A percentile compares a stretch with the other conserved stretches of the same genome.
Evolutionary conservation across 805 yeast genomes (phyloP).

Genomic region (Dipodascus geniculatus): DNA sequence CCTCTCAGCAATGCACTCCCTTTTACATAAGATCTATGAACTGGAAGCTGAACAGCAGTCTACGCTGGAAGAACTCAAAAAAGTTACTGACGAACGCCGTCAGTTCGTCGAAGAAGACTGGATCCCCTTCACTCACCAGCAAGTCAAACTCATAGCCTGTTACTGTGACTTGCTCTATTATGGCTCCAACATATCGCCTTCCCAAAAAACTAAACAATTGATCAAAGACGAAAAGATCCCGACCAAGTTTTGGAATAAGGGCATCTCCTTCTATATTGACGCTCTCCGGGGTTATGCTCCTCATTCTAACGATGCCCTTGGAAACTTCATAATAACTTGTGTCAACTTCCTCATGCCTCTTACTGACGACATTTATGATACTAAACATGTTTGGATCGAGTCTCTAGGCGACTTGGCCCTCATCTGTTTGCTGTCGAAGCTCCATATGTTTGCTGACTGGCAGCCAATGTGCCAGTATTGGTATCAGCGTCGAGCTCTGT

Average conservation of each 20-base stretch:
- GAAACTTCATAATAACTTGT: constrained; percentile 14
- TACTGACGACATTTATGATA: constrained; percentile 17
- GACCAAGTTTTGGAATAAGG: constrained; percentile 17
- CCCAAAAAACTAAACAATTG: constrained; percentile 10
- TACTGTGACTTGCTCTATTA: constrained; percentile 17
- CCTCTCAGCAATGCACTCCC: background rate
- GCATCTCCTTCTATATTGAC: constrained; percentile 18
- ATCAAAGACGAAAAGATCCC: constrained; percentile 17
- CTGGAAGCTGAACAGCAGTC: constrained; percentile 2
- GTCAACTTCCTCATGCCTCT: constrained; percentile 14
- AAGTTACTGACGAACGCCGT: constrained; percentile 2
- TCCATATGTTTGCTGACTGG: constrained; percentile 92
- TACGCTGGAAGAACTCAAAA: constrained; percentile 10
- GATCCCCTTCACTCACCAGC: constrained; percentile 6
- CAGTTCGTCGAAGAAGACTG: background rate
- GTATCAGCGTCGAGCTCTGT: constrained; percentile 63
- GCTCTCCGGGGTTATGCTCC: constrained; percentile 12
- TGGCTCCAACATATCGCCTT: constrained; percentile 16
- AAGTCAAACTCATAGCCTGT: constrained; percentile 11
- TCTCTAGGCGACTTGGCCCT: constrained; percentile 68
- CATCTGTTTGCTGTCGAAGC: constrained; percentile 28
- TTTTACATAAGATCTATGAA: background rate
- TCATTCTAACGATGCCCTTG: constrained; percentile 10
- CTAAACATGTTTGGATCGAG: constrained; percentile 52
- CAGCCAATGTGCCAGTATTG: constrained; percentile 71